These are phyloP conservation scores for Aureobasidium musti DNA, from an alignment of 2,329 filamentous ascomycete genomes.

Conservation along the genomic window DNA sequence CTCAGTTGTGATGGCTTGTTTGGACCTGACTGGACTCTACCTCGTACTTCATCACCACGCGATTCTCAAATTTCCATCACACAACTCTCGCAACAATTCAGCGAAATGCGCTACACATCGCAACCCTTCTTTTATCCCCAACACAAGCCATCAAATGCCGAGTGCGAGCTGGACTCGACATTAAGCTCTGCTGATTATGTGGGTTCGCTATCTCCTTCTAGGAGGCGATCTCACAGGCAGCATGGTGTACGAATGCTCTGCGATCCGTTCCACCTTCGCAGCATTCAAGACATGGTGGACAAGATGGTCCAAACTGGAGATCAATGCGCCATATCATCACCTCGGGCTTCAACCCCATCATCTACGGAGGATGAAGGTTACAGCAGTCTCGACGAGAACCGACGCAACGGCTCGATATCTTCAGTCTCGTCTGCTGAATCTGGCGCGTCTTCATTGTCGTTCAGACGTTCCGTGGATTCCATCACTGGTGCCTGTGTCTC, in stretches of 20 bases:
- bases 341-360: background rate
- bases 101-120: slow-evolving; percentile 40
- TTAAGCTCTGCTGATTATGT: slow-evolving; percentile 13
- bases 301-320: slow-evolving; percentile 43
- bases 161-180: slow-evolving; percentile 1
- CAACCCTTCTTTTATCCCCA: slow-evolving; percentile 28
- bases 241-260: slow-evolving; percentile 37
- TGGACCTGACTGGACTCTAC: slow-evolving; percentile 37
- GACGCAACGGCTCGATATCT: slow-evolving; percentile 29
- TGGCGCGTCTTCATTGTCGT: slow-evolving; percentile 1
- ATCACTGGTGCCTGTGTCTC: slow-evolving; percentile 27
- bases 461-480: slow-evolving; percentile 27
- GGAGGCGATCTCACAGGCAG: slow-evolving; percentile 15
- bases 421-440: slow-evolving; percentile 24
- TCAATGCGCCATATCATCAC: slow-evolving; percentile 39
- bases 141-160: slow-evolving; percentile 24
- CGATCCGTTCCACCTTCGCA: slow-evolving; percentile 41
- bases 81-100: slow-evolving; percentile 42
- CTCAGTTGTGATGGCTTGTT: slow-evolving; percentile 37
- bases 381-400: slow-evolving; percentile 31
- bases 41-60: slow-evolving; percentile 39
- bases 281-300: slow-evolving; percentile 44
- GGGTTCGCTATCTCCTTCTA: slow-evolving; percentile 10
- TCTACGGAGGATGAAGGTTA: slow-evolving; percentile 30
- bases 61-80: slow-evolving; percentile 40